A percentile compares a stretch with the other conserved stretches of the same genome.
phyloP scores from a whole-genome alignment of 352 stramenopile species.

The Pythium pectinolyticum region DNA sequence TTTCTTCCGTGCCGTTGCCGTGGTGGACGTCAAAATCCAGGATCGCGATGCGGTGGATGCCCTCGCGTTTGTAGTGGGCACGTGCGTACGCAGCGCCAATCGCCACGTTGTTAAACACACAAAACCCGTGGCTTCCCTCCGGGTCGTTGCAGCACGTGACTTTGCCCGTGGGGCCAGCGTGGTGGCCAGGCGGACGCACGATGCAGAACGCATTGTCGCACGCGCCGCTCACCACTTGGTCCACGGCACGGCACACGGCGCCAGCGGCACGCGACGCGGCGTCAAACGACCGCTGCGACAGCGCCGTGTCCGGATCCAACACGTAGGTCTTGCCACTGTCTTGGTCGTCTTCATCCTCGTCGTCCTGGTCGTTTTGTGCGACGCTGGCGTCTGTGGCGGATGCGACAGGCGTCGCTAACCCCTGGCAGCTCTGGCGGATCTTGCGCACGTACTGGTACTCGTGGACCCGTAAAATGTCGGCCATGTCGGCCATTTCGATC shows the following conservation, averaged over 20 bases:
- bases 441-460: conserved; percentile 88
- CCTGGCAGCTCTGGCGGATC: conserved; percentile 47
- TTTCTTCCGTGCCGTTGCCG: conserved; percentile 97
- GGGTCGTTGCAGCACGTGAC: conserved; percentile 93
- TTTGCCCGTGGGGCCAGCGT: conserved; percentile 94
- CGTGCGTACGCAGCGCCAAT: conserved; percentile 96
- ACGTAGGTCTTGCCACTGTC: conserved; percentile 43
- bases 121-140: conserved; percentile 92
- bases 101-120: conserved; percentile 98
- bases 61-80: conserved; percentile 89
- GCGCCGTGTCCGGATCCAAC: conserved; percentile 77
- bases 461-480: conserved; percentile 89
- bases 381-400: background rate
- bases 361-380: conserved; percentile 20
- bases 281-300: conserved; percentile 77
- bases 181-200: conserved; percentile 95
- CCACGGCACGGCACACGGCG: conserved; percentile 81
- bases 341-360: conserved; percentile 36
- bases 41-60: conserved; percentile 94
- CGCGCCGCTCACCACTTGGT: conserved; percentile 84
- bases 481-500: conserved; percentile 71
- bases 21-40: conserved; percentile 99
- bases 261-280: conserved; percentile 79
- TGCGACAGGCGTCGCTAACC: conserved; percentile 29
- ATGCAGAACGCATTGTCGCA: conserved; percentile 96